Percentiles rank a stretch among this genome's conserved stretches.
Conservation (phyloP, 768 basidiomycete species). For the Pulveroboletus sp. region DNA sequence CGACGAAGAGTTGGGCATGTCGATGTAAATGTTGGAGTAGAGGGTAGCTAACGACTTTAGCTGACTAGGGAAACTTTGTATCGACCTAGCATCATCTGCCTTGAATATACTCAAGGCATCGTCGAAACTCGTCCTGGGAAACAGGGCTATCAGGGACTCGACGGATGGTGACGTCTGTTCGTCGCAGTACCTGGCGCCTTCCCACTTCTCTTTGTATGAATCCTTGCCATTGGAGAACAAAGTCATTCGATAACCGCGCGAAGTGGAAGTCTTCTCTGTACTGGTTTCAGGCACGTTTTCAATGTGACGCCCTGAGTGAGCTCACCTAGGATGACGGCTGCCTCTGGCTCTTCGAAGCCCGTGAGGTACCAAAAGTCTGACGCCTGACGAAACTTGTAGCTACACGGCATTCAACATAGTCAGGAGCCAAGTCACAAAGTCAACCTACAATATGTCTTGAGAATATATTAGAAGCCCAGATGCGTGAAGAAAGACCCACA, state of each 20-base stretch:
- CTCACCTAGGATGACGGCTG: slow-evolving; percentile 79
- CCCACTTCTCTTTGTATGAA: slow-evolving; percentile 81
- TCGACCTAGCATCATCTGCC: slow-evolving; percentile 68
- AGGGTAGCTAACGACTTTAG: slow-evolving; percentile 52
- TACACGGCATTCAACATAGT: slow-evolving; percentile 31
- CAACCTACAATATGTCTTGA: slow-evolving; percentile 72
- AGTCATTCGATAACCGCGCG: slow-evolving; percentile 81
- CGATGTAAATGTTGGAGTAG: slow-evolving; percentile 52
- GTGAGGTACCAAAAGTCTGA: slow-evolving; percentile 96
- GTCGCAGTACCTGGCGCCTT: slow-evolving; percentile 64
- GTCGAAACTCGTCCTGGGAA: slow-evolving; percentile 56
- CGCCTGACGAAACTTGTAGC: slow-evolving; percentile 92
- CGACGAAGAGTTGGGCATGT: slow-evolving; percentile 40
- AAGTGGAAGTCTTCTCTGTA: slow-evolving; percentile 68
- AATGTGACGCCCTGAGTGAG: slow-evolving; percentile 8
- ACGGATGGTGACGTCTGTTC: background rate
- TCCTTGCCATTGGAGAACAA: slow-evolving; percentile 79
- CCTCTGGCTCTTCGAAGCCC: slow-evolving; percentile 90
- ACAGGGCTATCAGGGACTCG: background rate
- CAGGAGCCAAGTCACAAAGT: background rate
- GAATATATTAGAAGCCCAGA: slow-evolving; percentile 13
- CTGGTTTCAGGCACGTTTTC: background rate
- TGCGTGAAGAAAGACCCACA: slow-evolving; percentile 30
- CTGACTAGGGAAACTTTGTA: slow-evolving; percentile 51
- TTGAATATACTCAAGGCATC: slow-evolving; percentile 67